These are phyloP conservation scores for Dioscorea zingiberensis DNA, from an alignment of 106 monocot species.

Conservation along the genomic window DNA sequence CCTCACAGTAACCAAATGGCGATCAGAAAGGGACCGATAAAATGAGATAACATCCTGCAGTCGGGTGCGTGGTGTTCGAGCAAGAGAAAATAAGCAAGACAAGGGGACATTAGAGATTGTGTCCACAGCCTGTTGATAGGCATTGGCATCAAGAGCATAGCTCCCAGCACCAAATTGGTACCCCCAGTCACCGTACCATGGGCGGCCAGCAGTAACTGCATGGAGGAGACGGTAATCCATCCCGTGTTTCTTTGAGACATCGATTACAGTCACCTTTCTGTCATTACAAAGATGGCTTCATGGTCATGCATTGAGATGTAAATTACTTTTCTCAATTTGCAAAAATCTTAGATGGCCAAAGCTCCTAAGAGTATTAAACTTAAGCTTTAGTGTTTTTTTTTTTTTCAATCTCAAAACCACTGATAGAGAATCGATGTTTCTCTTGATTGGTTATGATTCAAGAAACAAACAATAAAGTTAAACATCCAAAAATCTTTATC, in stretches of 20 bases:
- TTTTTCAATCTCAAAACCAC: too few species aligned
- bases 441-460: too few species aligned
- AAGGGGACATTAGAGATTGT: conserved; percentile 41
- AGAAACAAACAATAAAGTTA: too few species aligned
- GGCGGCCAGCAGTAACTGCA: conserved; percentile 41
- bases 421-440: too few species aligned
- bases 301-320: too few species aligned
- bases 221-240: conserved; percentile 69
- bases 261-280: conserved; percentile 89
- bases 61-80: conserved; percentile 20
- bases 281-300: too few species aligned
- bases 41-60: conserved; percentile 49
- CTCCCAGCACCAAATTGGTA: conserved; percentile 70
- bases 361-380: too few species aligned
- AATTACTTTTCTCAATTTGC: too few species aligned
- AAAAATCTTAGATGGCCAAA: too few species aligned
- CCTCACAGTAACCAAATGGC: conserved; percentile 37
- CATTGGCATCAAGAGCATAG: conserved; percentile 43
- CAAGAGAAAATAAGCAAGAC: conserved; percentile 36
- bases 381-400: too few species aligned
- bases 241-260: conserved; percentile 74
- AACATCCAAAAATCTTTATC: too few species aligned
- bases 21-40: conserved; percentile 48
- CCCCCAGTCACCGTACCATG: conserved; percentile 90
- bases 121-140: conserved; percentile 45